Evolutionary conservation across 2,329 filamentous ascomycete species (phyloP), one percentile per base, ranked within the genome.

Genomic region (Beauveria australis): DNA sequence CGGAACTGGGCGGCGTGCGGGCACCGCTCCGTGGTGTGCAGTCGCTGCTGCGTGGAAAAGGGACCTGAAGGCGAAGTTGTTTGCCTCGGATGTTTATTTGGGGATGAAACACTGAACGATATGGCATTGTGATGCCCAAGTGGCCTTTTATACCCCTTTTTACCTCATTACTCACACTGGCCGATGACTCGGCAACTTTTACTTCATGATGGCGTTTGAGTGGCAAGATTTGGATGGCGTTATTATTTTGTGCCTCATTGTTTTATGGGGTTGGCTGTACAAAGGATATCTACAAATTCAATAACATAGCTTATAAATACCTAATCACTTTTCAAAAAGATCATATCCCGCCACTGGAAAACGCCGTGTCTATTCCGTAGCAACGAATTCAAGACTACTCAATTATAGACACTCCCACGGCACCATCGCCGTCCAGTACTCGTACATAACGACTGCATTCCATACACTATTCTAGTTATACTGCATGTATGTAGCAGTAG

Each of bases 401-500:
- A 52, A 26, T 26, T 46, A 51, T 48, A 49, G 33, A 49, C 60
- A 53, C 30, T 54, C 63, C 64, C 62, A 61, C 64, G 63, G 63
- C 63, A 64, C 62, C 67, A 61, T 49, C 59, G 61, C 65, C 62
- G 53, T 59, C 57, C 19, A 63, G 60, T 73, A 73, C 33, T 74
- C 66, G 65, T 74, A 74, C 72, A 74, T 66, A 67, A 63, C 63
- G 51, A 67, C 67, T 67, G 67, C 67, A 68, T 62, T 66, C 59
- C 65, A 65, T 60, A 12, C 59, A 40, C 61, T 60, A 46, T 63
- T 69, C 67, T 96, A 97, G 78, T 99, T 99, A 83, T 99, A 99
- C 79, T 97, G 94, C 84, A 94, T 94, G 79, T 99, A 99, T 64
- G 90, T 92, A 54, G 94, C 93, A 62, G 94, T 99, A 62, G 90